phyloP scores from a whole-genome alignment of 441 rosid genomes.

The Cnidoscolus chayamansa region DNA sequence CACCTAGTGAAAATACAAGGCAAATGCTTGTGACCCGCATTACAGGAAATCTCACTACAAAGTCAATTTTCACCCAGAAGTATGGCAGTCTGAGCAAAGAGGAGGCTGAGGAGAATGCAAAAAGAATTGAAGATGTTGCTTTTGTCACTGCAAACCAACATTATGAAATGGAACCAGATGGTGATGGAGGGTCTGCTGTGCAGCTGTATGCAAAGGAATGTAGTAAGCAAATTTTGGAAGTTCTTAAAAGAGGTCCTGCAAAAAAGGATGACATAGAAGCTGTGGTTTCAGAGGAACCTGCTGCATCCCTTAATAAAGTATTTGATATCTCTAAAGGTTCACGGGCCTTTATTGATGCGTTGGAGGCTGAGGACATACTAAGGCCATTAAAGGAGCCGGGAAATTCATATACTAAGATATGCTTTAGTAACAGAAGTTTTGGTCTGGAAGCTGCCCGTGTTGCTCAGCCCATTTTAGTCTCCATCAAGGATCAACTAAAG shows the following conservation, averaged over 20 bases:
- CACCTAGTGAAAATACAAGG: slow-evolving; percentile 78
- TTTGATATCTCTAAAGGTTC: slow-evolving; percentile 76
- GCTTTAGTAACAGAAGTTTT: slow-evolving; percentile 93
- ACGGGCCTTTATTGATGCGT: slow-evolving; percentile 72
- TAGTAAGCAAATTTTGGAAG: slow-evolving; percentile 76
- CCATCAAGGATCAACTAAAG: slow-evolving; percentile 67
- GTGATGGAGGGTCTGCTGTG: slow-evolving; percentile 89
- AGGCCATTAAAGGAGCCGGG: slow-evolving; percentile 68
- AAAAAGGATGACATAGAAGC: slow-evolving; percentile 36
- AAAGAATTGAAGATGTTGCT: slow-evolving; percentile 62
- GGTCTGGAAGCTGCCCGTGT: slow-evolving; percentile 75
- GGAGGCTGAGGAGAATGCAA: slow-evolving; percentile 79
- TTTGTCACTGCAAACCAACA: slow-evolving; percentile 56
- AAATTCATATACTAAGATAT: slow-evolving; percentile 63
- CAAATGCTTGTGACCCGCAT: slow-evolving; percentile 68
- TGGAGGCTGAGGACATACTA: slow-evolving; percentile 77
- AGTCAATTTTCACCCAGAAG: slow-evolving; percentile 74
- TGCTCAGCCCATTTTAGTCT: slow-evolving; percentile 67
- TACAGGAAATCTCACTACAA: slow-evolving; percentile 59
- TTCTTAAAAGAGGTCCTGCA: slow-evolving; percentile 61
- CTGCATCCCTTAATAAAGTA: slow-evolving; percentile 36
- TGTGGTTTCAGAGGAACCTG: slow-evolving; percentile 28
- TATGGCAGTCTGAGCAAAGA: slow-evolving; percentile 66
- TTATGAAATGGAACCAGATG: slow-evolving; percentile 86
- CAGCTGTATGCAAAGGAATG: slow-evolving; percentile 93